Base-by-base conservation (phyloP, 371 early-diverging fungal genomes). In the Mucor piriformis region DNA sequence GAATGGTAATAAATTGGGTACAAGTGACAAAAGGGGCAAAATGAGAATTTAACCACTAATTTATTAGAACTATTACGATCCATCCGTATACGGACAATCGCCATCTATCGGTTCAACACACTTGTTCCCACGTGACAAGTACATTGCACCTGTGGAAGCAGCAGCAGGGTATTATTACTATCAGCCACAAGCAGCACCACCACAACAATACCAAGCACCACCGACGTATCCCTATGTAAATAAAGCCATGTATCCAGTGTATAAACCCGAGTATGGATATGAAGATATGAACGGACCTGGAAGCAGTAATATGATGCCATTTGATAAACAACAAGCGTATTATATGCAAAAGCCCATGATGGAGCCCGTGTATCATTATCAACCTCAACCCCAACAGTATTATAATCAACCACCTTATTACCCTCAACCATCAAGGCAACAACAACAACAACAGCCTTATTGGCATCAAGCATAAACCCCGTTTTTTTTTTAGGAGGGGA, bases 141-240 rank as follows among this genome's bases (percentile, higher is more conserved):
- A 44, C 21, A 63, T 20, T 37, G 35, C 55, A 23, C 33, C n/a
- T n/a, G n/a, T n/a, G n/a, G n/a, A 23, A 24, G 35, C 53, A 51
- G 25, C 32, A 34, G 23, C 51, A 43, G n/a, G 38, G 10, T 23
- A 25, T 35, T 51, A 24, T 29, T 32, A 35, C 8, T 51, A 51
- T n/a, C 42, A 54, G n/a, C 42, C n/a, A 20, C 54, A 52, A 15
- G 47, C 40, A 18, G 29, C 32, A 5, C 56, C 44, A 43, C 54
- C 10, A 6, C 44, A 42, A 32, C 47, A 32, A n/a, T 13, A 20
- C 37, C 34, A 54, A 10, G 20, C 25, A 18, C 18, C 42, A 42
- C 18, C 18, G 3, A 16, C n/a, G 7, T 46, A 46, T 66, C 93
- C 90, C 11, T 91, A 88, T 64, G 82, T 87, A 72, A 89, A 88